Conservation (phyloP, 2,329 filamentous ascomycete genomes). For the Corinectria fuckeliana region DNA sequence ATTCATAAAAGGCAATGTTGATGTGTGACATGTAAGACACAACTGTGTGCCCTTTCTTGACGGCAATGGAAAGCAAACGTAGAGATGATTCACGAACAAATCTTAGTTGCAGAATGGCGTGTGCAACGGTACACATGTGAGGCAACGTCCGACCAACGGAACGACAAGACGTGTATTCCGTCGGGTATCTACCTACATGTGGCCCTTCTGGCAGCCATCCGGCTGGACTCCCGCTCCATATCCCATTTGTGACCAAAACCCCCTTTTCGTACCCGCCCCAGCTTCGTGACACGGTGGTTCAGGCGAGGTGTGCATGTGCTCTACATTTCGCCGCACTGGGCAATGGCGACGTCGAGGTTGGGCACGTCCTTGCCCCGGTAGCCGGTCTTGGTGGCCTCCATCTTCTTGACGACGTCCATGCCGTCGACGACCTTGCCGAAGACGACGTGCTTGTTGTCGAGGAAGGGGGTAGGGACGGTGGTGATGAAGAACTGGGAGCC, state of each 20-base stretch:
- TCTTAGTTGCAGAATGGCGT: constrained; percentile 2
- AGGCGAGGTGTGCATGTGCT: neutral
- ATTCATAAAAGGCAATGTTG: neutral
- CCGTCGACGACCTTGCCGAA: constrained; percentile 91
- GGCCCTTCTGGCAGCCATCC: constrained; percentile 2
- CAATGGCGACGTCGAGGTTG: constrained; percentile 81
- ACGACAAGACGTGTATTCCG: constrained; percentile 17
- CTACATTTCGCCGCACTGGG: constrained; percentile 93
- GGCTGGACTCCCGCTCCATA: neutral
- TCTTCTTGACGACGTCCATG: constrained; percentile 89
- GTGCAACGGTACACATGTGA: constrained; percentile 22
- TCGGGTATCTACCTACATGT: constrained; percentile 32
- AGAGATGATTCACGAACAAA: neutral
- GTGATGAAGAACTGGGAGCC: constrained; percentile 99
- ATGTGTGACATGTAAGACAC: neutral
- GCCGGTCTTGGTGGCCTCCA: constrained; percentile 88
- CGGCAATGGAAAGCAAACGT: constrained; percentile 1
- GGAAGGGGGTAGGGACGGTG: constrained; percentile 82
- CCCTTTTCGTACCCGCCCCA: neutral
- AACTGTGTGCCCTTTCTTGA: neutral
- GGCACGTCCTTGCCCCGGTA: constrained; percentile 78
- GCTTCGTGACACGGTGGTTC: neutral
- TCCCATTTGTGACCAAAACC: neutral
- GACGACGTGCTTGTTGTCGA: constrained; percentile 93
- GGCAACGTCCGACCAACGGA: constrained; percentile 26